phyloP scores from a whole-genome alignment of 2,329 filamentous ascomycete genomes.

The Alternaria brassicae region DNA sequence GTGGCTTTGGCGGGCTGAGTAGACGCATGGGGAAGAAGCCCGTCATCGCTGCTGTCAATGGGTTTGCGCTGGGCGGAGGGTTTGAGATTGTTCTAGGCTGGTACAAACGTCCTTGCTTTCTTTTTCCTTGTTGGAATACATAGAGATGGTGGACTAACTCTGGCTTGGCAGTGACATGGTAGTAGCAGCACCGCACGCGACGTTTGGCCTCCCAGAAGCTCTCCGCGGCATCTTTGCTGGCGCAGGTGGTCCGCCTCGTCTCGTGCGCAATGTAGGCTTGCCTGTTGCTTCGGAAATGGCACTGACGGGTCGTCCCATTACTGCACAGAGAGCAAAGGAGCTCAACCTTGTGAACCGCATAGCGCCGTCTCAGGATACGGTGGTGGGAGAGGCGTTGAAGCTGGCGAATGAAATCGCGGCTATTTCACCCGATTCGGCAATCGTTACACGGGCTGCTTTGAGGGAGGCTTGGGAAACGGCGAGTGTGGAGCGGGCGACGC shows the following conservation, averaged over 20 bases:
- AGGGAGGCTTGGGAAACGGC: slow-evolving; percentile 45
- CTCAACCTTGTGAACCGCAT: slow-evolving; percentile 54
- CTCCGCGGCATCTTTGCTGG: slow-evolving; percentile 62
- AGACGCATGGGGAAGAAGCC: slow-evolving; percentile 66
- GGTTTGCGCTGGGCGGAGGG: slow-evolving; percentile 63
- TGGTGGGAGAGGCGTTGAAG: slow-evolving; percentile 48
- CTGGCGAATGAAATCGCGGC: slow-evolving; percentile 46
- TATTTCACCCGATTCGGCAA: slow-evolving; percentile 49
- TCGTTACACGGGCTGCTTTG: slow-evolving; percentile 47
- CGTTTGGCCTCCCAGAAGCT: slow-evolving; percentile 62
- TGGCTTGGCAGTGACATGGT: slow-evolving; percentile 57
- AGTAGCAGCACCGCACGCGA: slow-evolving; percentile 60
- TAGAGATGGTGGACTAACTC: slow-evolving; percentile 14
- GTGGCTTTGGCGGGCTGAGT: slow-evolving; percentile 64
- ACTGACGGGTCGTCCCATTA: slow-evolving; percentile 56
- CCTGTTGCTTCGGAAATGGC: slow-evolving; percentile 60
- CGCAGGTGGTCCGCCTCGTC: slow-evolving; percentile 60
- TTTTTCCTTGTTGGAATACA: neutral
- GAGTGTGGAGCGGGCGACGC: slow-evolving; percentile 50
- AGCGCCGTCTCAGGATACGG: slow-evolving; percentile 42
- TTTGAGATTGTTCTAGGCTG: slow-evolving; percentile 65
- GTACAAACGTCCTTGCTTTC: slow-evolving; percentile 46
- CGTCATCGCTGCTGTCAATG: slow-evolving; percentile 67
- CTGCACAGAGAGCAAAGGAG: slow-evolving; percentile 55
- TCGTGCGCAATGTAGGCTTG: slow-evolving; percentile 58